A percentile compares a stretch with the other conserved stretches of the same genome.
Evolutionary conservation across 495 filamentous ascomycete genomes (phyloP).

Genomic region (Aspergillus conjunctus): DNA sequence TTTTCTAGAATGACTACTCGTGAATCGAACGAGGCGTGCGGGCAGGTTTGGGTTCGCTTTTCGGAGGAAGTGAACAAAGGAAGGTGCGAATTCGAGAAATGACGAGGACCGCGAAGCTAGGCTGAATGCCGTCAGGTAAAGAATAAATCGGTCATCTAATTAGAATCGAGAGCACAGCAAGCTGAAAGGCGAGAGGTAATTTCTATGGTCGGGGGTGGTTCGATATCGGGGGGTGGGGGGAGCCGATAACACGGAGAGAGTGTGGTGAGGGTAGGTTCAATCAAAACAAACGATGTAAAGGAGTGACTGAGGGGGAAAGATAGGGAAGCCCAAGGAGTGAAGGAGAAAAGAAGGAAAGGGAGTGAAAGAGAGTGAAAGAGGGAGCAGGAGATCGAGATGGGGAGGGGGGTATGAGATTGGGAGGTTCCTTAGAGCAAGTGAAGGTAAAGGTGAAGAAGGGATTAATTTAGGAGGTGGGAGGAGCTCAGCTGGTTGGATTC

Average conservation of each 20-base stretch:
- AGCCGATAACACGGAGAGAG: slow-evolving; percentile 2
- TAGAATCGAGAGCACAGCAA: not conserved
- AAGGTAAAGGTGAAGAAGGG: not conserved
- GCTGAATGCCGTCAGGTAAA: not conserved
- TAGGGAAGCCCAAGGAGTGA: not conserved
- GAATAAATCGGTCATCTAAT: not conserved
- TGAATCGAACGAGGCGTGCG: not conserved
- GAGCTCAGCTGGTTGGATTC: too few species aligned
- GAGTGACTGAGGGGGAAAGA: slow-evolving; percentile 16
- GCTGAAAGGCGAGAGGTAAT: not conserved
- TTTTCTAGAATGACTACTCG: not conserved
- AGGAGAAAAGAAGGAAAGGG: slow-evolving; percentile 9
- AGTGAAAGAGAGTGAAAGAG: slow-evolving; percentile 6
- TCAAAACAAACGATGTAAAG: slow-evolving; percentile 13
- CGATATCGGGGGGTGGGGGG: not conserved
- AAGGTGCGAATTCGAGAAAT: slow-evolving; percentile 5
- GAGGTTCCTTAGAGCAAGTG: not conserved
- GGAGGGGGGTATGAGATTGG: slow-evolving; percentile 4
- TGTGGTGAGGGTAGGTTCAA: not conserved
- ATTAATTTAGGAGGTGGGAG: too few species aligned
- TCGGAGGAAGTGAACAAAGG: slow-evolving; percentile 10
- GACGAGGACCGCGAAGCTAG: not conserved
- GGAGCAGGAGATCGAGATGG: slow-evolving; percentile 12
- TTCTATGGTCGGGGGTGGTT: slow-evolving; percentile 1
- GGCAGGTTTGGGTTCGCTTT: not conserved